Evolutionary conservation across 106 monocot species (phyloP).

Genomic region (Dendrobium catenatum): DNA sequence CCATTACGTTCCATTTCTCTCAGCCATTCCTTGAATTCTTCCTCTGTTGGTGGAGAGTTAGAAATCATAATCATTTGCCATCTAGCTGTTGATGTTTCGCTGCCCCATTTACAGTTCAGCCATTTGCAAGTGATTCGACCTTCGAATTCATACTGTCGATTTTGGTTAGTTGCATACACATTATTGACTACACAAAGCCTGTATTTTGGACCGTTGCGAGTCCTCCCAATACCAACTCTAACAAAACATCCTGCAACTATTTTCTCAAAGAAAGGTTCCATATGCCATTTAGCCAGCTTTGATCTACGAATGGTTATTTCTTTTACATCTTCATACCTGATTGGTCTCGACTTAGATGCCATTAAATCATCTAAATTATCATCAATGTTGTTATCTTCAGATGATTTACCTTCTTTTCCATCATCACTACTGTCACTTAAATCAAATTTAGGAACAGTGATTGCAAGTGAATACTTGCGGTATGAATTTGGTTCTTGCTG

Average conservation of each 20-base stretch:
- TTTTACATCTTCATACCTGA: too few relatives aligned
- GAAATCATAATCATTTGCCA: constrained; percentile 45
- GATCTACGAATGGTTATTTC: too few relatives aligned
- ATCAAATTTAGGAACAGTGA: constrained; percentile 4
- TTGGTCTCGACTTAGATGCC: too few relatives aligned
- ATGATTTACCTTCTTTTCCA: constrained; percentile 9
- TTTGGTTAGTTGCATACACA: constrained; percentile 56
- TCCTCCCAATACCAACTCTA: constrained; percentile 22
- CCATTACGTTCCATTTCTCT: constrained; percentile 31
- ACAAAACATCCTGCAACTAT: too few relatives aligned
- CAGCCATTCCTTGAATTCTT: constrained; percentile 55
- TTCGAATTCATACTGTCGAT: constrained; percentile 52
- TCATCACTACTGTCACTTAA: constrained; percentile 5
- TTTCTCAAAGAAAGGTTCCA: too few relatives aligned
- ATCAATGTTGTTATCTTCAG: too few relatives aligned
- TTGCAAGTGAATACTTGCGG: constrained; percentile 14
- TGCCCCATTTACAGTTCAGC: constrained; percentile 54
- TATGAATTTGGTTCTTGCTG: constrained; percentile 51
- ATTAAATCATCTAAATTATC: too few relatives aligned
- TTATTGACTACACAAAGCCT: constrained; percentile 57
- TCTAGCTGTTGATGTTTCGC: constrained; percentile 50
- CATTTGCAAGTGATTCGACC: constrained; percentile 49
- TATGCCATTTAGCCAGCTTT: too few relatives aligned
- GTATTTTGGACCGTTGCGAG: constrained; percentile 47
- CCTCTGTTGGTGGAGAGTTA: constrained; percentile 30